Evolutionary conservation across 371 early-diverging fungal species (phyloP).

Genomic region (Mortierella sp.): DNA sequence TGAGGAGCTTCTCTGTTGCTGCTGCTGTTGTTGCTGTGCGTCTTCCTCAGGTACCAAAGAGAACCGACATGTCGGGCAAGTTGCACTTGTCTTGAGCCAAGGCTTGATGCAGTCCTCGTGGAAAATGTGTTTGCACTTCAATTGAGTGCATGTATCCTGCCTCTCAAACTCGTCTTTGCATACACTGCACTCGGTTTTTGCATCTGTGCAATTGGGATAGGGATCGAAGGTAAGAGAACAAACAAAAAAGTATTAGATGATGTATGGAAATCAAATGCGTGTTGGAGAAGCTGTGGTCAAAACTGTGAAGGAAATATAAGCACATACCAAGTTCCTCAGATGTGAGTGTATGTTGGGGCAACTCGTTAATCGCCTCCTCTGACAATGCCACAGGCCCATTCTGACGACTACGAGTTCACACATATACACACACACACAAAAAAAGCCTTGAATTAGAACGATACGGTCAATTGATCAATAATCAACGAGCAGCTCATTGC

Average conservation of each 20-base stretch:
- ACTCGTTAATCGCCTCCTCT: slow-evolving; percentile 71
- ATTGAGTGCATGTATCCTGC: slow-evolving; percentile 67
- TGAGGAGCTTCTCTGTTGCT: slow-evolving; percentile 2
- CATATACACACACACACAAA: neutral
- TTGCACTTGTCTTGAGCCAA: slow-evolving; percentile 89
- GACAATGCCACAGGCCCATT: slow-evolving; percentile 80
- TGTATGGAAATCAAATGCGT: neutral
- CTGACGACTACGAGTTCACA: slow-evolving; percentile 45
- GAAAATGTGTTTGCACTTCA: slow-evolving; percentile 90
- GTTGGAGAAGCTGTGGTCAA: neutral
- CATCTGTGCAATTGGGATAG: slow-evolving; percentile 32
- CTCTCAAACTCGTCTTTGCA: slow-evolving; percentile 84
- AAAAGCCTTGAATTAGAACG: neutral
- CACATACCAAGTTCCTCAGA: slow-evolving; percentile 65
- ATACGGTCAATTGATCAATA: neutral
- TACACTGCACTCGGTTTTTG: slow-evolving; percentile 78
- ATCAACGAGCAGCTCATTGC: neutral
- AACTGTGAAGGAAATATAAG: neutral
- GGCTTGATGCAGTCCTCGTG: slow-evolving; percentile 91
- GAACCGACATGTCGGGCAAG: slow-evolving; percentile 87
- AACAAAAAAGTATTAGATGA: slow-evolving; percentile 4
- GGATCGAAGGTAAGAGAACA: neutral
- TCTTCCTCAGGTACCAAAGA: slow-evolving; percentile 28
- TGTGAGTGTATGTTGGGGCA: slow-evolving; percentile 64
- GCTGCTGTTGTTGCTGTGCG: slow-evolving; percentile 3